Percentiles rank a stretch among this genome's conserved stretches.
phyloP scores from a whole-genome alignment of 2,329 filamentous ascomycete genomes.

The Hymenoscyphus linearis region DNA sequence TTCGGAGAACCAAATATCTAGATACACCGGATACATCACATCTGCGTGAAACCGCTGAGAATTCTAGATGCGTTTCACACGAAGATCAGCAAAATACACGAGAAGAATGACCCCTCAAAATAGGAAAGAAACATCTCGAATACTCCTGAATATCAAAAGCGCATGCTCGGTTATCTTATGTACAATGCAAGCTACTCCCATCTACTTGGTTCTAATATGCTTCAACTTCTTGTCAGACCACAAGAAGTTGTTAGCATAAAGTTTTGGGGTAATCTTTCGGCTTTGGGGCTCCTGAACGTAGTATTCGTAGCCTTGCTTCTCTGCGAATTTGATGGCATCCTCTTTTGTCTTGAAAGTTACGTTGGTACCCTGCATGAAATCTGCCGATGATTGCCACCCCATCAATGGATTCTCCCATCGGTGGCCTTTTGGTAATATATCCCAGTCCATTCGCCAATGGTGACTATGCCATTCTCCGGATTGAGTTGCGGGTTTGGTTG shows the following conservation, averaged over 20 bases:
- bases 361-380: constrained; percentile 91
- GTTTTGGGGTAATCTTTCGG: constrained; percentile 81
- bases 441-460: constrained; percentile 98
- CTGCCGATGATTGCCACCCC: constrained; percentile 95
- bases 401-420: constrained; percentile 98
- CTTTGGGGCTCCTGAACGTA: constrained; percentile 96
- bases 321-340: constrained; percentile 88
- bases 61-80: not conserved
- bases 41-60: not conserved
- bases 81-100: not conserved
- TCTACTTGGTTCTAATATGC: constrained; percentile 73
- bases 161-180: constrained; percentile 13
- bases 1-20: not conserved
- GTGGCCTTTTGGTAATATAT: constrained; percentile 84
- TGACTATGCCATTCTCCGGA: constrained; percentile 81
- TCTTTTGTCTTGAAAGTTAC: constrained; percentile 90
- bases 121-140: not conserved
- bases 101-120: not conserved
- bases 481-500: constrained; percentile 91
- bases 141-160: not conserved
- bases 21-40: not conserved
- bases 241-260: constrained; percentile 94
- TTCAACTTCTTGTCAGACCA: constrained; percentile 84
- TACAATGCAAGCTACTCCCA: constrained; percentile 21
- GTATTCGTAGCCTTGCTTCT: constrained; percentile 99